phyloP scores from a whole-genome alignment of 2,329 filamentous ascomycete species.

The Nemania abortiva region DNA sequence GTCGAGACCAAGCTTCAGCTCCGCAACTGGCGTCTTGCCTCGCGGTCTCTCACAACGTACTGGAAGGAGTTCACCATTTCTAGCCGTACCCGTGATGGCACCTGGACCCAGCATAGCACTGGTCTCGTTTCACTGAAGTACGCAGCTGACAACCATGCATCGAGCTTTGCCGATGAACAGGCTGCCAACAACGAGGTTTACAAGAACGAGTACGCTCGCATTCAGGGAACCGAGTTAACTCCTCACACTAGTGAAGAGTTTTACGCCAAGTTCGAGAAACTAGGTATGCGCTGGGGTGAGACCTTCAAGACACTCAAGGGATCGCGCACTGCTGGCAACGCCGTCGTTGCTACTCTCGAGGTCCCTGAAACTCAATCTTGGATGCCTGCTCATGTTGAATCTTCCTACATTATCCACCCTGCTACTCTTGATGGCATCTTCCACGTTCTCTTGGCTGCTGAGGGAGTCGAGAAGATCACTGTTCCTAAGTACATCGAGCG shows the following conservation, averaged over 20 bases:
- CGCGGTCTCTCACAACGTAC: conserved; percentile 47
- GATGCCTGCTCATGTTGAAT: conserved; percentile 46
- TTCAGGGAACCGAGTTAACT: conserved; percentile 36
- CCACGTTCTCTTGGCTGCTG: conserved; percentile 47
- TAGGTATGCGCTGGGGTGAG: conserved; percentile 48
- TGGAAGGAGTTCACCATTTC: conserved; percentile 48
- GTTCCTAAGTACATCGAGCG: conserved; percentile 48
- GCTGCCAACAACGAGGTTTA: conserved; percentile 42
- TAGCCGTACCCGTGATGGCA: conserved; percentile 46
- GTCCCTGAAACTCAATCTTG: conserved; percentile 46
- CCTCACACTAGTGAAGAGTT: conserved; percentile 44
- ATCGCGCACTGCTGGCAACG: conserved; percentile 40
- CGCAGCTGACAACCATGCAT: conserved; percentile 41
- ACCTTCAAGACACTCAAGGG: conserved; percentile 44
- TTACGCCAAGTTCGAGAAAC: conserved; percentile 47
- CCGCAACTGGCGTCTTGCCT: conserved; percentile 48
- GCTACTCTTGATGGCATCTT: conserved; percentile 47
- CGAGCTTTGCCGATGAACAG: conserved; percentile 45
- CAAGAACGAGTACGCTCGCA: conserved; percentile 44
- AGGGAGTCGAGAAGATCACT: conserved; percentile 45
- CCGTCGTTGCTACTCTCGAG: conserved; percentile 43
- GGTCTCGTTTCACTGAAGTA: conserved; percentile 48
- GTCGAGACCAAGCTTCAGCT: conserved; percentile 48
- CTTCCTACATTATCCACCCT: conserved; percentile 45
- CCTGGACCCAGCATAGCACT: conserved; percentile 48